Percentiles rank a stretch among this genome's conserved stretches.
phyloP scores from a whole-genome alignment of 352 stramenopile genomes.

The Phytophthora litchii region DNA sequence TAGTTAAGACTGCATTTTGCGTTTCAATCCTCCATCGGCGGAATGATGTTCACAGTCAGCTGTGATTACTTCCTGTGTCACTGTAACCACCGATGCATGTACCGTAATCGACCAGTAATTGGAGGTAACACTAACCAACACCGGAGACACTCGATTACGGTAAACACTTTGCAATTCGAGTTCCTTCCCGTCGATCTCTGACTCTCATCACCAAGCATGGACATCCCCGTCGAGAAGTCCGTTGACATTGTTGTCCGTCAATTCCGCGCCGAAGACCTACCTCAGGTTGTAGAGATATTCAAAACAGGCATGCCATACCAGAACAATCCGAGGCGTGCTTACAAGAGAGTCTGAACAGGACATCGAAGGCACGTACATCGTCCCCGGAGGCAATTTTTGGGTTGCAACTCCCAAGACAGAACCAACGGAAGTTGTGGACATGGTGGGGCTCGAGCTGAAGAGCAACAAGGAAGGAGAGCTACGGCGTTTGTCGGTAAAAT shows the following conservation, averaged over 20 bases:
- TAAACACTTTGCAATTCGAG: conserved; percentile 3
- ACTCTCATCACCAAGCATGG: neutral
- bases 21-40: too few relatives aligned
- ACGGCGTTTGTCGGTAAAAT: conserved; percentile 55
- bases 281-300: conserved; percentile 38
- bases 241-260: conserved; percentile 27
- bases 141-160: too few relatives aligned
- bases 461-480: conserved; percentile 28
- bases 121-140: too few relatives aligned
- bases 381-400: conserved; percentile 52
- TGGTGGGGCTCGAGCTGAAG: conserved; percentile 41
- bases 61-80: too few relatives aligned
- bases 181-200: neutral
- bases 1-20: too few relatives aligned
- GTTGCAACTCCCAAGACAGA: conserved; percentile 34
- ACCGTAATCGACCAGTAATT: too few relatives aligned
- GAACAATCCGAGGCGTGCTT: conserved; percentile 30
- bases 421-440: conserved; percentile 25
- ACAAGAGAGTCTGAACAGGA: conserved; percentile 30
- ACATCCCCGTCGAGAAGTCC: neutral
- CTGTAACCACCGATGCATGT: too few relatives aligned
- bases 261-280: conserved; percentile 31
- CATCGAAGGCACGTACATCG: conserved; percentile 46
- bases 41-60: too few relatives aligned
- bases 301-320: conserved; percentile 26